These are phyloP conservation scores for Fomitopsis palustris DNA, from an alignment of 1,284 basidiomycete species.

Conservation along the genomic window DNA sequence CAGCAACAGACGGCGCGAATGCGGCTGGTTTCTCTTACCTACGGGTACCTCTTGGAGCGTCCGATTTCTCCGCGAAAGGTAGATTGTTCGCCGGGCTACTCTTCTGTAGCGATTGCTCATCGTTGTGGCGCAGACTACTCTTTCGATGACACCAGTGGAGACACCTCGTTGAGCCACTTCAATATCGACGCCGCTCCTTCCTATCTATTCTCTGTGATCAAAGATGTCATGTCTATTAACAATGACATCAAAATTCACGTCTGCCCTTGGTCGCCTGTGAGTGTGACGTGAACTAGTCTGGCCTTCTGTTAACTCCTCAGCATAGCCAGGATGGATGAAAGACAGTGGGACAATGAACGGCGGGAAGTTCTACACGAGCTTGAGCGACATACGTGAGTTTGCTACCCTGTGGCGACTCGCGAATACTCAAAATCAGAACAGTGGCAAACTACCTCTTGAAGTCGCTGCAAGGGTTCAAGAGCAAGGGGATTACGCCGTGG, in stretches of 20 bases:
- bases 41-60: conserved; percentile 46
- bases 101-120: neutral
- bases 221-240: conserved; percentile 44
- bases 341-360: conserved; percentile 40
- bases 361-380: conserved; percentile 36
- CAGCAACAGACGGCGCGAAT: conserved; percentile 42
- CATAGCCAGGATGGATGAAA: conserved; percentile 57
- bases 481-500: conserved; percentile 39
- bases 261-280: conserved; percentile 50
- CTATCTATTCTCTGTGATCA: conserved; percentile 41
- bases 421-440: conserved; percentile 12
- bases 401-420: neutral
- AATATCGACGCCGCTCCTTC: conserved; percentile 40
- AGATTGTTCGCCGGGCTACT: neutral
- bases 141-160: conserved; percentile 41
- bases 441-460: conserved; percentile 45
- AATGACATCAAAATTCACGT: conserved; percentile 38
- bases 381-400: conserved; percentile 33
- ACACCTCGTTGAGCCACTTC: conserved; percentile 40
- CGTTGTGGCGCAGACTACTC: conserved; percentile 36
- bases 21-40: conserved; percentile 48
- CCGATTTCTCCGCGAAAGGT: conserved; percentile 39
- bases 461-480: conserved; percentile 41
- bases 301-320: neutral
- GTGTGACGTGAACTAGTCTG: conserved; percentile 9